Evolutionary conservation across 164 flowering plant species (phyloP).

Genomic region (Berberis thunbergii): DNA sequence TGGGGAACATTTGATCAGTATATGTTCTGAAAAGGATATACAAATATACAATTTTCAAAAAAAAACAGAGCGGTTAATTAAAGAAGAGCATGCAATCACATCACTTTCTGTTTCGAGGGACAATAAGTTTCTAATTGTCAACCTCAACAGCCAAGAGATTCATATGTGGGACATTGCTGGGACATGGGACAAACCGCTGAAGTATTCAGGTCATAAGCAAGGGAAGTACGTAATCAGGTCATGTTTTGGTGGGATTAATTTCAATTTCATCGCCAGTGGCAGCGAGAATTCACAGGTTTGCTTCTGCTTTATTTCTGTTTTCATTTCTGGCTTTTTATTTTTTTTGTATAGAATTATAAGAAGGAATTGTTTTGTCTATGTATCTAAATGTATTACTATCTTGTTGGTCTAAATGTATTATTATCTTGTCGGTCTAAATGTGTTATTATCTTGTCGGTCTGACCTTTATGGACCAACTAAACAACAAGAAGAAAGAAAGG

Average conservation of each 20-base stretch:
- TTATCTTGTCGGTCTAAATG: too few species aligned
- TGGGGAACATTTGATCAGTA: slow-evolving; percentile 56
- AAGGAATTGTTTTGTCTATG: neutral
- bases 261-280: slow-evolving; percentile 77
- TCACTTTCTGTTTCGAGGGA: slow-evolving; percentile 75
- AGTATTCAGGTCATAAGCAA: slow-evolving; percentile 69
- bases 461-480: too few species aligned
- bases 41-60: slow-evolving; percentile 47
- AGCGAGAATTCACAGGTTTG: slow-evolving; percentile 87
- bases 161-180: slow-evolving; percentile 84
- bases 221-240: slow-evolving; percentile 74
- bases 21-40: slow-evolving; percentile 65
- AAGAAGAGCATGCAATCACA: slow-evolving; percentile 65
- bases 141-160: slow-evolving; percentile 79
- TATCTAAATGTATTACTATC: too few species aligned
- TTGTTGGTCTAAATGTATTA: too few species aligned
- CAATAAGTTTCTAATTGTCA: slow-evolving; percentile 54
- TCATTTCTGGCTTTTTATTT: neutral
- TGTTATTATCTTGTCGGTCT: neutral
- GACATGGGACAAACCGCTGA: slow-evolving; percentile 38
- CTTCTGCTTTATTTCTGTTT: slow-evolving; percentile 2
- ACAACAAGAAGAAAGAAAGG: too few species aligned
- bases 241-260: slow-evolving; percentile 78
- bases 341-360: neutral
- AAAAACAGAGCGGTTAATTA: slow-evolving; percentile 51